These are phyloP conservation scores for Quercus berberidifolia DNA, from an alignment of 306 rosid species.

Conservation along the genomic window DNA sequence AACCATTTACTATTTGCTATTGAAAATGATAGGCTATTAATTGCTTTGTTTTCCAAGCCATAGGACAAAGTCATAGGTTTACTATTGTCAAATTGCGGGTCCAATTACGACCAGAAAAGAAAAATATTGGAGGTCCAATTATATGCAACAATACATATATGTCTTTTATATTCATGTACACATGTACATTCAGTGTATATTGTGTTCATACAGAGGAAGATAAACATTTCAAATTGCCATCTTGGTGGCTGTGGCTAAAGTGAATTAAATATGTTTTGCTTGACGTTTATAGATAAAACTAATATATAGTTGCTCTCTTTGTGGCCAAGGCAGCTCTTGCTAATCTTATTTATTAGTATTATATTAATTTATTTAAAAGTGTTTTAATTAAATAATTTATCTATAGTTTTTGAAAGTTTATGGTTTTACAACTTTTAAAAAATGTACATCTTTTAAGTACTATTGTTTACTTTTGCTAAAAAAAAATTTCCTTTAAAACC, in stretches of 20 bases:
- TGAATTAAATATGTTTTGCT: too few species aligned
- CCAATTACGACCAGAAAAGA: constrained; percentile 27
- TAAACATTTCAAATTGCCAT: background rate
- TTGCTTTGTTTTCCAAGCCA: constrained; percentile 23
- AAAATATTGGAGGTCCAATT: background rate
- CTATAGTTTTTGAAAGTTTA: too few species aligned
- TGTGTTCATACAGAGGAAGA: background rate
- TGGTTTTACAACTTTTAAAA: too few species aligned
- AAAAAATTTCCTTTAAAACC: too few species aligned
- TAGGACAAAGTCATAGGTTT: constrained; percentile 28
- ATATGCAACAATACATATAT: background rate
- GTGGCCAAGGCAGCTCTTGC: too few species aligned
- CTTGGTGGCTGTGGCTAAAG: background rate
- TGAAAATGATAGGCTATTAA: constrained; percentile 34
- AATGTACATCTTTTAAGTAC: too few species aligned
- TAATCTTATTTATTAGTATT: too few species aligned
- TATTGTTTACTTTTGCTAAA: too few species aligned
- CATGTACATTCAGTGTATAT: background rate
- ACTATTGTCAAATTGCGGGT: constrained; percentile 30
- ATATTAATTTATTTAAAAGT: too few species aligned
- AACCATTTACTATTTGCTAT: constrained; percentile 1
- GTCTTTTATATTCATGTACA: background rate
- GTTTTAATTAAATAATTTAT: too few species aligned
- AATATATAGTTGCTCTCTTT: too few species aligned
- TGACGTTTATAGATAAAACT: too few species aligned